Conservation (phyloP, 306 rosid species). For the Morella rubra region DNA sequence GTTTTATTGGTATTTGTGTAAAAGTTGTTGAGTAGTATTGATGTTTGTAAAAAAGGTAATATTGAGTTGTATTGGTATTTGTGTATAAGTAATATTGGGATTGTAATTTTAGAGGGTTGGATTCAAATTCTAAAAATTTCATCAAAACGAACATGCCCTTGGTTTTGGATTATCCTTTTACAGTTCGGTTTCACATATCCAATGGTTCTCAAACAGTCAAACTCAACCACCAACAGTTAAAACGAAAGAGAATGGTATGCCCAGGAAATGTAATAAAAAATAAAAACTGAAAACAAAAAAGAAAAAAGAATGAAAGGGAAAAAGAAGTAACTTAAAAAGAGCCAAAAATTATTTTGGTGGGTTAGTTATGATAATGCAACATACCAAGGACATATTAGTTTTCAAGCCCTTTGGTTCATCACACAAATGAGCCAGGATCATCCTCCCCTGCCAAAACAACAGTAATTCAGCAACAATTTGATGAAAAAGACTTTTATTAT, state of each 20-base stretch:
- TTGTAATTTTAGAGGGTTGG: no score
- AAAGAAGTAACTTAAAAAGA: neutral
- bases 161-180: neutral
- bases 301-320: no score
- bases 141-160: no score
- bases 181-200: neutral
- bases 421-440: conserved; percentile 92
- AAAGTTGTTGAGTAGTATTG: no score
- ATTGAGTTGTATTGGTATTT: no score
- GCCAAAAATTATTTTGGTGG: neutral
- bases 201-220: neutral
- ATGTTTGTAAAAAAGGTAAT: no score
- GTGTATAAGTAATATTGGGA: no score
- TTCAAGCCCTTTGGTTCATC: conserved; percentile 98
- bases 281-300: no score
- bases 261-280: no score
- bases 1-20: no score
- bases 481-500: conserved; percentile 13
- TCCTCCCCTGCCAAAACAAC: conserved; percentile 80
- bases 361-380: conserved; percentile 4
- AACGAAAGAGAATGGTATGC: neutral
- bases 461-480: conserved; percentile 23
- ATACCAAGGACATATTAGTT: conserved; percentile 99
- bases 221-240: neutral
- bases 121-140: no score